Base-by-base conservation (phyloP, 139 green algal species). In the Pleodorina starrii region DNA sequence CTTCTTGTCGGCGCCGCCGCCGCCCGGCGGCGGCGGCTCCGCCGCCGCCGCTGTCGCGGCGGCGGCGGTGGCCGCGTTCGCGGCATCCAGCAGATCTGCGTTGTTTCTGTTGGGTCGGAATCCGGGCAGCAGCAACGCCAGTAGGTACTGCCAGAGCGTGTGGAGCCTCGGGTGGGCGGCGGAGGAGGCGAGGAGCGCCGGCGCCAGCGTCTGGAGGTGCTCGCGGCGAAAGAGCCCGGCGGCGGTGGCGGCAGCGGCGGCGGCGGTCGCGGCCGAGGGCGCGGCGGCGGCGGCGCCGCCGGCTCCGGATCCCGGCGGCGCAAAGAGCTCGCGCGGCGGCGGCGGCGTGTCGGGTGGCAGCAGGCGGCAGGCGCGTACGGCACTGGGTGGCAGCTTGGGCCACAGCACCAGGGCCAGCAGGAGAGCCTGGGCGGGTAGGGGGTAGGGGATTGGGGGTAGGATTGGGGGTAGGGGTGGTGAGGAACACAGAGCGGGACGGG, bases 321-420 rank as follows among this genome's bases (percentile, higher is more conserved):
- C n/a, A 44, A 92, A 95, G 75, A 93, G 79, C 35, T 32, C 68
- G 5, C 63, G 12, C 0, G 94, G 91, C 19, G 93, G 93, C 14
- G 87, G 35, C 38, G 89, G 68, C 21, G 29, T 71, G 82, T 73
- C 78, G 1, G 38, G 0, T 3, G 95, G 96, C 72, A 97, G 94
- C 73, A 96, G 92, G 12, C 73, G 54, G 73, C 86, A 94, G 17
- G 66, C 36, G 25, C 57, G 36, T 0, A 93, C 21, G 1, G 93
- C n/a, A 5, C 80, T 71, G 12, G 89, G 7, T 16, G 95, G 93
- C 80, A 98, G 69, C 38, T 77, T 71, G 12, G 91, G 85, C 96
- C 96, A 98, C 81, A 97, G 86, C 16, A 89, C 91, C 88, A 97
- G 90, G 0, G 94, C 93, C 73, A 98, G 81, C 80, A 95, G 81